These are phyloP conservation scores for Jacaranda mimosifolia DNA, from an alignment of 257 asterid species.

Conservation along the genomic window DNA sequence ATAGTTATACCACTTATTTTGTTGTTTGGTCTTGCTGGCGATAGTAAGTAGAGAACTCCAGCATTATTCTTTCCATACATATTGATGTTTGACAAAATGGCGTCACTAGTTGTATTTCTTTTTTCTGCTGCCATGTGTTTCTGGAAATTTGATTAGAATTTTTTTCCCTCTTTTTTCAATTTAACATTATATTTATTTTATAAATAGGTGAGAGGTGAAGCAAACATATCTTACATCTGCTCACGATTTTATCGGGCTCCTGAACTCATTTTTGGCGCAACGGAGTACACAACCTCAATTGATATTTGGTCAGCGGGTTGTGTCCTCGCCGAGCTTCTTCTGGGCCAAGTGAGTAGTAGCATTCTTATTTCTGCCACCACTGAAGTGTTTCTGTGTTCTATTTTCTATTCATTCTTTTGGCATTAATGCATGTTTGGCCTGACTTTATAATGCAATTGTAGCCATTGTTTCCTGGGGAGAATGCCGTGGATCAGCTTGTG, in stretches of 20 bases:
- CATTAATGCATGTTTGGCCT: not conserved
- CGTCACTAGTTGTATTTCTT: not conserved
- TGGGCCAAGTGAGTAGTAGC: constrained; percentile 63
- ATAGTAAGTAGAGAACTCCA: not conserved
- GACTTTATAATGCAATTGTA: constrained; percentile 40
- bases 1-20: not conserved
- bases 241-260: constrained; percentile 86
- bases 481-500: constrained; percentile 97
- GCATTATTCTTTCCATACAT: constrained; percentile 2
- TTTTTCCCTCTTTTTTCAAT: too few species aligned
- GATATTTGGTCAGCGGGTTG: constrained; percentile 91
- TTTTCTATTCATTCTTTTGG: not conserved
- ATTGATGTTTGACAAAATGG: not conserved
- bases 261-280: constrained; percentile 84
- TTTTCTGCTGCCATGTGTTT: not conserved
- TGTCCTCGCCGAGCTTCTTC: constrained; percentile 80
- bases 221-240: constrained; percentile 80
- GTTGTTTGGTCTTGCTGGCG: constrained; percentile 27
- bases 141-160: not conserved
- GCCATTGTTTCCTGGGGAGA: constrained; percentile 98
- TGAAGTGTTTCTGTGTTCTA: constrained; percentile 1
- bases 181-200: not conserved
- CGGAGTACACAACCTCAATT: constrained; percentile 72
- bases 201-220: constrained; percentile 72
- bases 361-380: constrained; percentile 16